Base-by-base conservation (phyloP, 176 grass and related monocot genomes). In the Cenchrus purpureus region DNA sequence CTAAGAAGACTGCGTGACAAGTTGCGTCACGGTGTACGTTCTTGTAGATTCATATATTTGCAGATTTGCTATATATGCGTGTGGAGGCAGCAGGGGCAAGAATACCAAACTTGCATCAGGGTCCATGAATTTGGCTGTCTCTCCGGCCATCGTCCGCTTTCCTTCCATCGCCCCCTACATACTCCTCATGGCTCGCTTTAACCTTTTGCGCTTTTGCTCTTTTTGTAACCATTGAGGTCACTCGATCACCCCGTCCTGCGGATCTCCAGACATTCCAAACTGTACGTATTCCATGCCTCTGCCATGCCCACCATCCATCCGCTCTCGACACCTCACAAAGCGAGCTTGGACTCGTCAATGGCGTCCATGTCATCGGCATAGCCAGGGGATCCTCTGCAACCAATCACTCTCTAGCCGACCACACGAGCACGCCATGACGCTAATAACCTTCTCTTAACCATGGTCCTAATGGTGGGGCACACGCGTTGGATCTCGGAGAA, bases 231-330 rank as follows among this genome's bases (percentile, higher is more conserved):
- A 78, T 84, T 72, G 3, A 12, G 82, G 65, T 17, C 40, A 13
- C 75, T 76, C 31, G 31, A 32, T 32, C 49, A 40, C 37, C 37
- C 3, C 37, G 4, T 40, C 86, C 86, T 89, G 85, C 79, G 87
- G 91, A 95, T 93, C 83, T 85, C 83, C 79, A 79, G 83, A 95
- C 93, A 95, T 92, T 98, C 93, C 87, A 91, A 93, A 95, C 89
- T 88, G 85, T 25, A 25, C 22, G 22, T 74, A 80, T 73, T 73
- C 58, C 48, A 63, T 53, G 10, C 69, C 49, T 81, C 77, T 3
- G 4, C 60, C 84, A 62, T 54, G 31, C 60, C 19, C 9, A 61
- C 58, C 90, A 58, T 88, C 56, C 77, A 32, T 32, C 31, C 31
- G 2, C 31, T 77, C 71, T 68, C 58, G 78, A 95, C 85, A 87